A percentile compares a stretch with the other conserved stretches of the same genome.
Evolutionary conservation across 192 early-diverging fungal genomes (phyloP).

Genomic region (Tieghemiomyces parasiticus): DNA sequence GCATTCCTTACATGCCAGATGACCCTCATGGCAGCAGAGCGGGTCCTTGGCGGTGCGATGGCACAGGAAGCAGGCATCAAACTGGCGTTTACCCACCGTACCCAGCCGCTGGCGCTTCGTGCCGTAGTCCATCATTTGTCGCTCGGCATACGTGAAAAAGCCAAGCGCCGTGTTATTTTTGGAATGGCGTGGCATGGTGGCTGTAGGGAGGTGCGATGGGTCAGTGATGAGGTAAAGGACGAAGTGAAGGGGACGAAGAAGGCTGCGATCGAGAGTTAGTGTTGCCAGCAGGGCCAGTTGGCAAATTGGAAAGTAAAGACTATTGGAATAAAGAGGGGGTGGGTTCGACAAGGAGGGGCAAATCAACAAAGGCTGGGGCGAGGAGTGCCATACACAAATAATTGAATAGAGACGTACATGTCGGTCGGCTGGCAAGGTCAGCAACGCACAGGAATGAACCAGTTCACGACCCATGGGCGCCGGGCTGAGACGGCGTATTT

Average conservation of each 20-base stretch:
- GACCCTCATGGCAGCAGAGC: slow-evolving; percentile 53
- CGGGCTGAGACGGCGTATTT: no score
- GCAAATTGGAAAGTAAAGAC: no score
- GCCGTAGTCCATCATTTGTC: slow-evolving; percentile 75
- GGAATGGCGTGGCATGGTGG: slow-evolving; percentile 66
- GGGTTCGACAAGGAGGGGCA: no score
- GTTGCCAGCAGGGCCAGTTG: no score
- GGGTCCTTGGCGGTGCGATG: slow-evolving; percentile 59
- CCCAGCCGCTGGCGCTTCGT: slow-evolving; percentile 80
- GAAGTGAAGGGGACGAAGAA: neutral
- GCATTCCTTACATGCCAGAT: slow-evolving; percentile 84
- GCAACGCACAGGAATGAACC: no score
- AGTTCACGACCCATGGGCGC: no score
- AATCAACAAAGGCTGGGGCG: no score
- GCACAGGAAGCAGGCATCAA: slow-evolving; percentile 81
- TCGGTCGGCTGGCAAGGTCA: no score
- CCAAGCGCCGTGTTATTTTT: slow-evolving; percentile 86
- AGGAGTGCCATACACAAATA: no score
- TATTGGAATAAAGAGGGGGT: no score
- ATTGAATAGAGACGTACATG: no score
- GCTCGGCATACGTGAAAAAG: slow-evolving; percentile 85
- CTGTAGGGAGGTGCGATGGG: neutral
- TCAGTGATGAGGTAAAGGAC: neutral
- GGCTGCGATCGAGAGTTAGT: no score
- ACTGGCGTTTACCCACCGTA: slow-evolving; percentile 64